These are phyloP conservation scores for Dioscorea zingiberensis DNA, from an alignment of 106 monocot species.

Conservation along the genomic window DNA sequence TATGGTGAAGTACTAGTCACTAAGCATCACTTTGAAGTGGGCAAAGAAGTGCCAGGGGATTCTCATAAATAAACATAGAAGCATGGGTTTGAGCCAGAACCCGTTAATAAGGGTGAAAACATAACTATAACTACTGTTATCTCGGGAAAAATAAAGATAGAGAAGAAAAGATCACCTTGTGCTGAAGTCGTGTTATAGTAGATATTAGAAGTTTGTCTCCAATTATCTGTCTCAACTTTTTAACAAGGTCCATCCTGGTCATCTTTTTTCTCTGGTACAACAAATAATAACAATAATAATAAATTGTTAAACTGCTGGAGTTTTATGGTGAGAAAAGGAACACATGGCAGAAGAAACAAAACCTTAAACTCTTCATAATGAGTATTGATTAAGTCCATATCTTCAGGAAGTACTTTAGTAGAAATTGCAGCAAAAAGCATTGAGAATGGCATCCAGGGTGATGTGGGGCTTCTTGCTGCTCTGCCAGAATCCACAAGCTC, in stretches of 20 bases:
- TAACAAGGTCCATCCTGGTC: conserved; percentile 71
- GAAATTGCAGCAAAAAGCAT: conserved; percentile 94
- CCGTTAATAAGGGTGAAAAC: neutral
- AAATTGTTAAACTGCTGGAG: neutral
- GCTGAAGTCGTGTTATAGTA: conserved; percentile 74
- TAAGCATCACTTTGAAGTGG: neutral
- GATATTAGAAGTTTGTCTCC: conserved; percentile 85
- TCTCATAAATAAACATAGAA: neutral
- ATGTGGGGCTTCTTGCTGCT: conserved; percentile 34
- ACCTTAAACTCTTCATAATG: conserved; percentile 94
- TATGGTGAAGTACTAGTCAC: too few relatives aligned
- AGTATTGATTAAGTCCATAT: conserved; percentile 69
- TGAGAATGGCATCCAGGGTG: conserved; percentile 98
- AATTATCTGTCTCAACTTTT: conserved; percentile 66
- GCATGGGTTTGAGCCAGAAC: neutral
- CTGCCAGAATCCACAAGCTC: conserved; percentile 10
- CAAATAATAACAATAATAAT: neutral
- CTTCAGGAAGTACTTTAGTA: conserved; percentile 66
- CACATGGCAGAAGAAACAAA: neutral
- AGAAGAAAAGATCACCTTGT: conserved; percentile 43
- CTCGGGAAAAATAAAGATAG: neutral
- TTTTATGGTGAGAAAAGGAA: neutral
- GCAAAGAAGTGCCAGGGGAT: neutral
- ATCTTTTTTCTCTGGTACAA: conserved; percentile 51
- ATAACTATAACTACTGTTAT: neutral